Conservation (phyloP, 1,284 basidiomycete genomes). For the Cutaneotrichosporon sp. region DNA sequence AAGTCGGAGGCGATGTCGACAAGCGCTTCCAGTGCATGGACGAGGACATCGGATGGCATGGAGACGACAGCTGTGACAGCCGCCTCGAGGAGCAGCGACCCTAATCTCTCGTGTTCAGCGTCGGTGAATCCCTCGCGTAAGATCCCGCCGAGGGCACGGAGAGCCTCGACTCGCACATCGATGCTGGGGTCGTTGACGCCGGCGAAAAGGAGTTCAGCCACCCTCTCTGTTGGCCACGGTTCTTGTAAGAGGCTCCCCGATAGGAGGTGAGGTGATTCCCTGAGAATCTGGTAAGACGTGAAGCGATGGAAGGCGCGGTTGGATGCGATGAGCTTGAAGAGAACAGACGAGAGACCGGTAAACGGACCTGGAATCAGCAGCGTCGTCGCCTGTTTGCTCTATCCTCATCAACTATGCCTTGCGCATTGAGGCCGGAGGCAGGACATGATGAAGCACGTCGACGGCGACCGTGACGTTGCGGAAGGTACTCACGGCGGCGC, state of each 20-base stretch:
- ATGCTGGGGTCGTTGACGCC: slow-evolving; percentile 44
- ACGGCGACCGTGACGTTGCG: background rate
- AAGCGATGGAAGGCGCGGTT: slow-evolving; percentile 44
- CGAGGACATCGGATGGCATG: slow-evolving; percentile 33
- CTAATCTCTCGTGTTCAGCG: slow-evolving; percentile 35
- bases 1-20: slow-evolving; percentile 69
- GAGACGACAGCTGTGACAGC: slow-evolving; percentile 30
- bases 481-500: slow-evolving; percentile 37
- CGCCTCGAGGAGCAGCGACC: slow-evolving; percentile 30
- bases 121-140: slow-evolving; percentile 36
- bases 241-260: slow-evolving; percentile 31
- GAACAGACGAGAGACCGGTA: slow-evolving; percentile 34
- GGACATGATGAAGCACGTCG: too few relatives aligned
- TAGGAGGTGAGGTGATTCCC: slow-evolving; percentile 37
- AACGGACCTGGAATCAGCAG: slow-evolving; percentile 34
- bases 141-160: slow-evolving; percentile 42
- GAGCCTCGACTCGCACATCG: slow-evolving; percentile 45
- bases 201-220: slow-evolving; percentile 39
- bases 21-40: slow-evolving; percentile 59
- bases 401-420: background rate
- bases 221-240: slow-evolving; percentile 30
- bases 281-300: slow-evolving; percentile 46
- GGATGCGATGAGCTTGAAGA: slow-evolving; percentile 39
- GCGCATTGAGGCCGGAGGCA: background rate
- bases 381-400: background rate